Conservation (phyloP, 768 basidiomycete genomes). For the Tulasnella sp. region DNA sequence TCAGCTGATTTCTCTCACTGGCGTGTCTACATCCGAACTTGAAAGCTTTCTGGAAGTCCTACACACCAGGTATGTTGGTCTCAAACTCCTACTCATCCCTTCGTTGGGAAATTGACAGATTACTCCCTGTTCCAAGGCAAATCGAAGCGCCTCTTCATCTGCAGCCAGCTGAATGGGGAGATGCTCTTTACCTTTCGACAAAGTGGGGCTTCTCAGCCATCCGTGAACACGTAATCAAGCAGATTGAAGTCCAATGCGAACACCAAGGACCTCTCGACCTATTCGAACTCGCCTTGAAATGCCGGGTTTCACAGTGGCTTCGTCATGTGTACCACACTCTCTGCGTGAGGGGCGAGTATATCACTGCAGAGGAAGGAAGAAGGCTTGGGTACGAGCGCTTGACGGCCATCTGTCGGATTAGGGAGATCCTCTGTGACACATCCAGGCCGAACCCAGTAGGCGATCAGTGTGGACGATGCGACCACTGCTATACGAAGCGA, state of each 20-base stretch:
- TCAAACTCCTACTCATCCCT: no score
- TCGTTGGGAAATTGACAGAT: not conserved
- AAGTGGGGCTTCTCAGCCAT: no score
- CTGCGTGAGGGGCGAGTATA: not conserved
- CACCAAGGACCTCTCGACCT: not conserved
- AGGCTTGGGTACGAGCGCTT: not conserved
- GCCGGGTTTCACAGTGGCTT: not conserved
- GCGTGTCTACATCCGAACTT: not conserved
- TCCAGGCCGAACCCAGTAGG: no score
- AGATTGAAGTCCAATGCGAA: not conserved
- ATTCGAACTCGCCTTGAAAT: not conserved
- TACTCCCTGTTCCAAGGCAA: no score
- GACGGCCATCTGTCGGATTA: not conserved
- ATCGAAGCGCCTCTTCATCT: no score
- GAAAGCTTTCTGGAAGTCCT: slow-evolving; percentile 6
- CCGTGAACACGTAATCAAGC: no score
- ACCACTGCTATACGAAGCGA: no score
- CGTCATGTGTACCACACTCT: not conserved
- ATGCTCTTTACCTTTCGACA: no score
- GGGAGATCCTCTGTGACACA: no score
- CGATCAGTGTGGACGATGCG: no score
- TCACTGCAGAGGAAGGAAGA: not conserved
- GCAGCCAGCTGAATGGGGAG: no score
- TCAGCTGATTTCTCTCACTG: not conserved
- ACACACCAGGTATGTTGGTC: slow-evolving; percentile 3